Evolutionary conservation across 139 green algal species (phyloP).

Genomic region (Desmodesmus armatus): DNA sequence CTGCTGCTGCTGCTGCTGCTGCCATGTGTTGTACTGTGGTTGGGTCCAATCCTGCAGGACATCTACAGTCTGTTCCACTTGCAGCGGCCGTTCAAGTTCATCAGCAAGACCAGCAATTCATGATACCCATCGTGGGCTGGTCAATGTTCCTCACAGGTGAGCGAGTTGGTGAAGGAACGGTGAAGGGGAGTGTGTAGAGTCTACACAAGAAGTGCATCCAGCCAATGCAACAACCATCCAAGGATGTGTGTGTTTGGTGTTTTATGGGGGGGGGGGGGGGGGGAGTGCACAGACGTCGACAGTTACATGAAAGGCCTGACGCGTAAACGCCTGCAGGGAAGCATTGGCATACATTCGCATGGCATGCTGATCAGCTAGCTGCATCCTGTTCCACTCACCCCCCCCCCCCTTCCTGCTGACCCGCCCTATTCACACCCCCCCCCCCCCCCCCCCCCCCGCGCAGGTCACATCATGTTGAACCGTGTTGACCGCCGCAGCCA

Average conservation of each 20-base stretch:
- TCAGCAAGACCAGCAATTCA: constrained; percentile 97
- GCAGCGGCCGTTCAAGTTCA: constrained; percentile 96
- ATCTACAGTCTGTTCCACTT: constrained; percentile 94
- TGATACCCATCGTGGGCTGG: constrained; percentile 98
- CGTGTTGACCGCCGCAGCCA: constrained; percentile 90
- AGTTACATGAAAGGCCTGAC: too few species aligned
- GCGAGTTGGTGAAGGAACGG: neutral
- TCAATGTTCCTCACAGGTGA: constrained; percentile 97
- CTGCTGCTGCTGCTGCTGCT: constrained; percentile 3
- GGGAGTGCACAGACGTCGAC: too few species aligned
- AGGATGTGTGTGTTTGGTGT: too few species aligned
- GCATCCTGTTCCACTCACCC: too few species aligned
- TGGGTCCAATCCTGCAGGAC: constrained; percentile 72
- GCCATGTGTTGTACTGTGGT: neutral
- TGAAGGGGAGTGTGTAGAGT: too few species aligned
- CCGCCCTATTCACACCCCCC: too few species aligned
- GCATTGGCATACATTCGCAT: too few species aligned
- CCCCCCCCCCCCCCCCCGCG: too few species aligned
- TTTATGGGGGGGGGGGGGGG: too few species aligned
- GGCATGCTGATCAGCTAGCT: too few species aligned
- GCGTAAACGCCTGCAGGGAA: too few species aligned
- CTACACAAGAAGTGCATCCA: neutral
- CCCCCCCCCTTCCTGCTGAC: too few species aligned
- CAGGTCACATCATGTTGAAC: constrained; percentile 88
- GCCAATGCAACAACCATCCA: neutral